phyloP scores from a whole-genome alignment of 306 rosid species.

The Sphenostylis stenocarpa region DNA sequence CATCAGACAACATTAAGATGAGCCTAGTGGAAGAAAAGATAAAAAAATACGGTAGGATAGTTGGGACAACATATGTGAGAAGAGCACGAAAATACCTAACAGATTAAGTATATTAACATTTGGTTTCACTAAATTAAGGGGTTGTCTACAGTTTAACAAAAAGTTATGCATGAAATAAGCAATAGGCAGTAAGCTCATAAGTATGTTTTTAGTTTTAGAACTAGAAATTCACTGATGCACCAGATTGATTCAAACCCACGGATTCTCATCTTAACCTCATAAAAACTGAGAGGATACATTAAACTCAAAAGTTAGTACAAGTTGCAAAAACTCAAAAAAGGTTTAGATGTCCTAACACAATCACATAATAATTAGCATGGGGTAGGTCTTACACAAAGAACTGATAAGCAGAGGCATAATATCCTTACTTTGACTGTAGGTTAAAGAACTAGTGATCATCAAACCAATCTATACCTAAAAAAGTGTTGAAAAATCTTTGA shows the following conservation, averaged over 20 bases:
- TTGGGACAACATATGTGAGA: background rate
- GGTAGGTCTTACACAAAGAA: background rate
- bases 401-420: background rate
- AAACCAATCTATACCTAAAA: background rate
- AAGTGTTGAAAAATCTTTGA: background rate
- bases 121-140: background rate
- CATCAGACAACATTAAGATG: conserved; percentile 21
- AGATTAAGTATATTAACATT: background rate
- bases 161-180: background rate
- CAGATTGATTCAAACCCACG: background rate
- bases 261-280: background rate
- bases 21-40: conserved; percentile 16
- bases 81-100: background rate
- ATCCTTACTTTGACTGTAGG: background rate
- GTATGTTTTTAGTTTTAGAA: background rate
- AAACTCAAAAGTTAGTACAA: background rate
- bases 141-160: background rate
- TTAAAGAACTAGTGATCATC: background rate
- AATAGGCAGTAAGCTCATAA: background rate
- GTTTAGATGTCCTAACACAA: background rate
- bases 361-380: background rate
- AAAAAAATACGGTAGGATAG: background rate
- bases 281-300: background rate
- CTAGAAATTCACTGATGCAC: background rate
- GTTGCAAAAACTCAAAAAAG: background rate